Conservation (phyloP, 306 rosid genomes). For the Ammopiptanthus mongolicus region DNA sequence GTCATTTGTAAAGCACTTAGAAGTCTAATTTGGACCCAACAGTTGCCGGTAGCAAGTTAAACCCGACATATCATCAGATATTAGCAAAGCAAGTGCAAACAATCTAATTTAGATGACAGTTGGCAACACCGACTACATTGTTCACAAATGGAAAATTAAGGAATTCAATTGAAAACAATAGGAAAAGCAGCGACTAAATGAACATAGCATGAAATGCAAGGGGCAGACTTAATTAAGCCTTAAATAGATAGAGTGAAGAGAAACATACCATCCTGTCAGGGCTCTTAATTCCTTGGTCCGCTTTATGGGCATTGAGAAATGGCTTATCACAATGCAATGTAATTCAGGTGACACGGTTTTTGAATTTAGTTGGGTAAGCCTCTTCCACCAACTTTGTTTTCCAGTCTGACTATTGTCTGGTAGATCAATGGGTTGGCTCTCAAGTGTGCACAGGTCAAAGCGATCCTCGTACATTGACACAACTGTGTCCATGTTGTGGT, state of each 20-base stretch:
- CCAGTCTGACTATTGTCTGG: conserved; percentile 40
- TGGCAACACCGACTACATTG: background rate
- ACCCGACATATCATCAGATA: background rate
- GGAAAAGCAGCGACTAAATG: background rate
- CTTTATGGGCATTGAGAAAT: conserved; percentile 68
- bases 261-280: conserved; percentile 77
- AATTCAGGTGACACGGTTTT: conserved; percentile 29
- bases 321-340: conserved; percentile 37
- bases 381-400: conserved; percentile 70
- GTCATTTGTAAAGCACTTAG: background rate
- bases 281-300: conserved; percentile 83
- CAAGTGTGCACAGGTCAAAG: conserved; percentile 60
- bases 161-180: background rate
- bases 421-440: conserved; percentile 54
- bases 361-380: conserved; percentile 41
- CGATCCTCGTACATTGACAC: conserved; percentile 95
- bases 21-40: background rate
- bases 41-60: background rate
- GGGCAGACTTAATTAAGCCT: background rate
- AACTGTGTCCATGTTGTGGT: conserved; percentile 76
- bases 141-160: background rate
- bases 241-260: background rate
- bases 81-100: conserved; percentile 1
- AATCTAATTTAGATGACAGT: background rate
- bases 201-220: background rate